These are phyloP conservation scores for Danielozyma ontarioensis DNA, from an alignment of 805 yeast species.

Conservation along the genomic window DNA sequence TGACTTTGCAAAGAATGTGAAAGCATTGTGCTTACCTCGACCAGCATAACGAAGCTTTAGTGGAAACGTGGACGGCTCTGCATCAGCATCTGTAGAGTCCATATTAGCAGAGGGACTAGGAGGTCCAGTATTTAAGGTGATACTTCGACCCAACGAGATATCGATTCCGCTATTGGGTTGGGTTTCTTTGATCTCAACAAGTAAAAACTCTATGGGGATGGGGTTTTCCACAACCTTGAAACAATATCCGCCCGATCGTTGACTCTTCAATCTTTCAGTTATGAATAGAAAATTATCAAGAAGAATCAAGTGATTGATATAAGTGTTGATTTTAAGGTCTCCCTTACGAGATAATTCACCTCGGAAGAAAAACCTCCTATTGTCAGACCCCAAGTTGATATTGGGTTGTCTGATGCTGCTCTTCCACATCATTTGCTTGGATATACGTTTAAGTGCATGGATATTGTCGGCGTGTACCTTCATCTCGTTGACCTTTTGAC, in stretches of 20 bases:
- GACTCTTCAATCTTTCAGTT: slow-evolving; percentile 50
- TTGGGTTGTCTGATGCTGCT: slow-evolving; percentile 39
- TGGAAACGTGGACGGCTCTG: slow-evolving; percentile 30
- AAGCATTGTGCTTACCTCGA: slow-evolving; percentile 48
- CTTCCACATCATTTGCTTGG: slow-evolving; percentile 52
- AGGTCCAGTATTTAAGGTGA: neutral
- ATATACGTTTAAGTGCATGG: slow-evolving; percentile 49
- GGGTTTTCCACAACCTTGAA: slow-evolving; percentile 50
- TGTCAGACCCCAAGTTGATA: slow-evolving; percentile 38
- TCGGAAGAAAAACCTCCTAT: slow-evolving; percentile 51
- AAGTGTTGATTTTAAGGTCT: slow-evolving; percentile 58
- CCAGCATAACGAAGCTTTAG: slow-evolving; percentile 56
- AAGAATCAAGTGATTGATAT: slow-evolving; percentile 47
- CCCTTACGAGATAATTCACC: slow-evolving; percentile 60
- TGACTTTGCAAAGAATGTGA: slow-evolving; percentile 44
- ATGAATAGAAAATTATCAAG: slow-evolving; percentile 69
- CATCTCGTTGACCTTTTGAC: slow-evolving; percentile 54
- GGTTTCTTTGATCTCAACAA: slow-evolving; percentile 41
- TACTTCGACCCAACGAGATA: neutral
- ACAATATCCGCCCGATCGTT: slow-evolving; percentile 21
- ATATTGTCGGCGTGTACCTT: slow-evolving; percentile 58
- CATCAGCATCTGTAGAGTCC: slow-evolving; percentile 11
- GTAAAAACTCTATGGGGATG: slow-evolving; percentile 54
- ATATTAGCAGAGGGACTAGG: neutral
- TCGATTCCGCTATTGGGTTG: slow-evolving; percentile 5